Conservation (phyloP, 495 filamentous ascomycete species). For the Massariosphaeria phaeospora region DNA sequence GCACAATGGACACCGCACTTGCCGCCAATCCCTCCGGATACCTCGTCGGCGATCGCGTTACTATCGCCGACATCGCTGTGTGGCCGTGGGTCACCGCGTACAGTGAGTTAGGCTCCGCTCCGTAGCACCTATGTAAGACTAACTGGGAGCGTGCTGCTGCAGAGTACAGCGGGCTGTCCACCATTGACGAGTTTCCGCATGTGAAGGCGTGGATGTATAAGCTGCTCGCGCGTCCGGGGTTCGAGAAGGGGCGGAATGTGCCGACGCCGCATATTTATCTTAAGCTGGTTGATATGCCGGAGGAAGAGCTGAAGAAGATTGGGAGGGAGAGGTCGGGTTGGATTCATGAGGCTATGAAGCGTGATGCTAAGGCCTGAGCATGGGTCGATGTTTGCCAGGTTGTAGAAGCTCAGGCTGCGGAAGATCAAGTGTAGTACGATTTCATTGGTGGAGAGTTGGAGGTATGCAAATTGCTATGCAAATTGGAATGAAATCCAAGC, state of each 20-base stretch:
- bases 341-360: slow-evolving; percentile 53
- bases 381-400: too few relatives aligned
- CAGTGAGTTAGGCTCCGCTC: too few relatives aligned
- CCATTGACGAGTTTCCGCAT: slow-evolving; percentile 70
- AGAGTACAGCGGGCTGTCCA: slow-evolving; percentile 65
- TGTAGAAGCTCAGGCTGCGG: too few relatives aligned
- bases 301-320: slow-evolving; percentile 57
- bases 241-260: slow-evolving; percentile 75
- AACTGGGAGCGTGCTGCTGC: slow-evolving; percentile 61
- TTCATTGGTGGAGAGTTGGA: too few relatives aligned
- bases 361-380: slow-evolving; percentile 47
- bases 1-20: slow-evolving; percentile 71
- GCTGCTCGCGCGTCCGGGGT: slow-evolving; percentile 59
- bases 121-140: too few relatives aligned
- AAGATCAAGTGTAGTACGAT: too few relatives aligned
- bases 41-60: slow-evolving; percentile 71
- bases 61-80: slow-evolving; percentile 85
- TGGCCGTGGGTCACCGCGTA: too few relatives aligned
- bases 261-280: slow-evolving; percentile 64
- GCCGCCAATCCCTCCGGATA: slow-evolving; percentile 48
- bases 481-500: too few relatives aligned
- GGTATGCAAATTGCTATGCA: too few relatives aligned
- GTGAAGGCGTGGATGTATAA: slow-evolving; percentile 62
- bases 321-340: slow-evolving; percentile 55
- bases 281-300: slow-evolving; percentile 62